Conservation (phyloP, 148 eudicot species). For the Camellia lanceoleosa region DNA sequence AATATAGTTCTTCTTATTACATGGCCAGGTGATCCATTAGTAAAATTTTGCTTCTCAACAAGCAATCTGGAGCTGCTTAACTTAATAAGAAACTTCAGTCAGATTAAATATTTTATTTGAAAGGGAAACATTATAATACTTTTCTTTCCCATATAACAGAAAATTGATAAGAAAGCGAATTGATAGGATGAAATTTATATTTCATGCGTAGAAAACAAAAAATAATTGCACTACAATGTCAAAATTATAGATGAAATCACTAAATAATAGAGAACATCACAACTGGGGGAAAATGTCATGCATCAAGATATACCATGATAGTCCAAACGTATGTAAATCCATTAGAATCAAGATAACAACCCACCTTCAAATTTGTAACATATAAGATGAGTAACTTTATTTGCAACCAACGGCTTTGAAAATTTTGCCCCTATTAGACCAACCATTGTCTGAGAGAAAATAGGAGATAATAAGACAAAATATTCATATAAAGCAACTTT, state of each 20-base stretch:
- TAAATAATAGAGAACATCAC: neutral
- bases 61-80: neutral
- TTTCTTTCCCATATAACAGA: neutral
- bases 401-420: slow-evolving; percentile 76
- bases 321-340: neutral
- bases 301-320: neutral
- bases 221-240: neutral
- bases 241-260: neutral
- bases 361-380: slow-evolving; percentile 87
- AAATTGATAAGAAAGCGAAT: neutral
- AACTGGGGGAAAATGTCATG: neutral
- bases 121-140: neutral
- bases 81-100: neutral
- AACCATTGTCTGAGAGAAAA: slow-evolving; percentile 56
- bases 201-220: neutral
- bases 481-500: neutral
- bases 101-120: neutral
- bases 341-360: slow-evolving; percentile 11
- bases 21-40: neutral
- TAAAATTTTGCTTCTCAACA: neutral
- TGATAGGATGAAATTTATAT: neutral
- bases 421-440: slow-evolving; percentile 77
- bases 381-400: slow-evolving; percentile 84
- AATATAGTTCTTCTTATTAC: neutral
- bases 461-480: neutral